phyloP scores from a whole-genome alignment of 768 basidiomycete genomes.

The Brasilioporus rufonigricans region DNA sequence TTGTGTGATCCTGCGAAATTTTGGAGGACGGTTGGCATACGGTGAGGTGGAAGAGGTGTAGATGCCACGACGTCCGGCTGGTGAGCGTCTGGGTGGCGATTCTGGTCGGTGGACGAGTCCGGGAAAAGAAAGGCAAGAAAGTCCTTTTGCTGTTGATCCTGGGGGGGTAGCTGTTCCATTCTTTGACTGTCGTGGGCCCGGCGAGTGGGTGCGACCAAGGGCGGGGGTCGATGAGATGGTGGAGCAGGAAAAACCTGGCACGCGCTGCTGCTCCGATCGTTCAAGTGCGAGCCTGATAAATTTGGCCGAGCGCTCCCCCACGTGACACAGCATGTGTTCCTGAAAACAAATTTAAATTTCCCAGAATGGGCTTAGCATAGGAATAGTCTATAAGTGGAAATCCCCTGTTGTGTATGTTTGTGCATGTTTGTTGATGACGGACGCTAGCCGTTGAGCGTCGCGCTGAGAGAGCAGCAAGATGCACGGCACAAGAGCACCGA shows the following conservation, averaged over 20 bases:
- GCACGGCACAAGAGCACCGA: not conserved
- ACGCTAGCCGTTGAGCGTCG: not conserved
- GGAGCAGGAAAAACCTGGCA: conserved; percentile 2
- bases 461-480: not conserved
- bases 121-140: conserved; percentile 35
- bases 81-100: conserved; percentile 22
- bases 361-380: not conserved
- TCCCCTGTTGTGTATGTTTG: conserved; percentile 9
- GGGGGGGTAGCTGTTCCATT: conserved; percentile 24
- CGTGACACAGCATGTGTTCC: not conserved
- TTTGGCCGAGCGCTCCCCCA: not conserved
- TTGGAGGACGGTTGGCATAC: conserved; percentile 1
- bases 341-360: not conserved
- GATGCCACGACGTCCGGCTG: conserved; percentile 13
- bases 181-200: not conserved
- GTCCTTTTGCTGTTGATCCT: conserved; percentile 37
- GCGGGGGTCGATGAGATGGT: conserved; percentile 5
- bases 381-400: not conserved
- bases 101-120: conserved; percentile 25
- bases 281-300: not conserved
- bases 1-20: conserved; percentile 9
- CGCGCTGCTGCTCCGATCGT: not conserved
- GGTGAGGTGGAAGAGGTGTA: conserved; percentile 10
- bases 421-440: not conserved
- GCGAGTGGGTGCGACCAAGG: not conserved